Percentiles rank a stretch among this genome's conserved stretches.
These are phyloP conservation scores for Colletotrichum tanaceti DNA, from an alignment of 2,329 filamentous ascomycete species.

Conservation along the genomic window DNA sequence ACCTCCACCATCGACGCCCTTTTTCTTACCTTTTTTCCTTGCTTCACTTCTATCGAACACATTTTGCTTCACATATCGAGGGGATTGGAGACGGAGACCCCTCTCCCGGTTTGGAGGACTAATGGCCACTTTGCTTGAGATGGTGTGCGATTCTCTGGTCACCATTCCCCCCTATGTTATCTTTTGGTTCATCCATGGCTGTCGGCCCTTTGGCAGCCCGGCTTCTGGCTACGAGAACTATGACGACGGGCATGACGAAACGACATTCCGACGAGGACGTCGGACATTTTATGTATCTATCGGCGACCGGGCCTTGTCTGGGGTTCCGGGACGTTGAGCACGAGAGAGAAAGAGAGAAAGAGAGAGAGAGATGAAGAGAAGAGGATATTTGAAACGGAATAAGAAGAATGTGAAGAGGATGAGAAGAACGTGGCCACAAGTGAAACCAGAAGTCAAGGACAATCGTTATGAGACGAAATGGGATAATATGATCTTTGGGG, in stretches of 20 bases:
- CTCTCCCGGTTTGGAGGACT: constrained; percentile 32
- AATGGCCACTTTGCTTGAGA: constrained; percentile 31
- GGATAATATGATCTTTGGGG: constrained; percentile 18
- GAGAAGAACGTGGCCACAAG: neutral
- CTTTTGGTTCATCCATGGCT: constrained; percentile 16
- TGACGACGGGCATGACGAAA: constrained; percentile 40
- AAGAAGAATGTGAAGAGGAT: neutral
- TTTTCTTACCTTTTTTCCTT: constrained; percentile 7
- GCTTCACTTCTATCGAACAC: constrained; percentile 33
- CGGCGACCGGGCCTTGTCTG: constrained; percentile 19
- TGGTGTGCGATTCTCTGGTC: constrained; percentile 30
- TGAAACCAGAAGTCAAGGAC: constrained; percentile 21
- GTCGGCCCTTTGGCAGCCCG: constrained; percentile 15
- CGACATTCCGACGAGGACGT: constrained; percentile 33
- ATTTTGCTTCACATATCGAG: constrained; percentile 40
- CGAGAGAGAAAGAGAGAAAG: constrained; percentile 6
- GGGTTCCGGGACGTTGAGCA: constrained; percentile 13
- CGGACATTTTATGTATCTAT: constrained; percentile 27
- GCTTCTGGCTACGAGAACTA: constrained; percentile 30
- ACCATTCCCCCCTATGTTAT: constrained; percentile 8
- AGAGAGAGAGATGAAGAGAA: neutral
- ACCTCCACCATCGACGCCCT: no score
- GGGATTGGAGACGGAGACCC: constrained; percentile 1
- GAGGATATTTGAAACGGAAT: neutral
- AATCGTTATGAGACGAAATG: constrained; percentile 26